Evolutionary conservation across 345 rosid genomes (phyloP).

Genomic region (Dovyalis caffra): DNA sequence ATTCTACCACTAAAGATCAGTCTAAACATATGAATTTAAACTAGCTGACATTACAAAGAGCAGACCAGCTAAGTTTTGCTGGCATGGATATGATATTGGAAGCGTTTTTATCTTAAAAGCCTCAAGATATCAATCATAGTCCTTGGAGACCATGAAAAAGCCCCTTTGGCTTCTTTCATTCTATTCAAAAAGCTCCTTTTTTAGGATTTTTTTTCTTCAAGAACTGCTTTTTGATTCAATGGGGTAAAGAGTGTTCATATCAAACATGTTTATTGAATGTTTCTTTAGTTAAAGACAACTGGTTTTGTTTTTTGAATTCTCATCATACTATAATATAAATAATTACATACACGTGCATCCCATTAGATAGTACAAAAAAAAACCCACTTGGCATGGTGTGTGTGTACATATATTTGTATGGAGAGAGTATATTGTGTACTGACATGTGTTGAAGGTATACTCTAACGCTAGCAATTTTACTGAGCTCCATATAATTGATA

Average conservation of each 20-base stretch:
- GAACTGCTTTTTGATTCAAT: conserved; percentile 24
- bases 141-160: conserved; percentile 80
- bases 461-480: too few species aligned
- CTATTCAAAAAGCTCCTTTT: conserved; percentile 35
- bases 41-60: conserved; percentile 26
- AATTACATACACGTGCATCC: conserved; percentile 37
- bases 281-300: conserved; percentile 28
- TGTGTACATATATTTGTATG: too few species aligned
- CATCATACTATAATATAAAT: conserved; percentile 14
- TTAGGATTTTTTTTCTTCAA: not conserved
- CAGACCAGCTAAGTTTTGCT: conserved; percentile 42
- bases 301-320: conserved; percentile 16
- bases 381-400: conserved; percentile 29
- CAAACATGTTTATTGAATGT: conserved; percentile 21
- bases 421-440: conserved; percentile 14
- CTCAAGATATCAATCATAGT: conserved; percentile 46
- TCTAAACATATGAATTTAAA: conserved; percentile 25
- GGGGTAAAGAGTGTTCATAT: conserved; percentile 13
- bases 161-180: conserved; percentile 31
- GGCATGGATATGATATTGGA: conserved; percentile 12
- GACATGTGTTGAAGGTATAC: not conserved
- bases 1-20: conserved; percentile 38
- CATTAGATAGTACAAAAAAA: conserved; percentile 16
- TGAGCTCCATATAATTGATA: too few species aligned
- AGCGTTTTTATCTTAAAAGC: conserved; percentile 41